Evolutionary conservation across 805 yeast genomes (phyloP).

Genomic region (Ogataea ramenticola): DNA sequence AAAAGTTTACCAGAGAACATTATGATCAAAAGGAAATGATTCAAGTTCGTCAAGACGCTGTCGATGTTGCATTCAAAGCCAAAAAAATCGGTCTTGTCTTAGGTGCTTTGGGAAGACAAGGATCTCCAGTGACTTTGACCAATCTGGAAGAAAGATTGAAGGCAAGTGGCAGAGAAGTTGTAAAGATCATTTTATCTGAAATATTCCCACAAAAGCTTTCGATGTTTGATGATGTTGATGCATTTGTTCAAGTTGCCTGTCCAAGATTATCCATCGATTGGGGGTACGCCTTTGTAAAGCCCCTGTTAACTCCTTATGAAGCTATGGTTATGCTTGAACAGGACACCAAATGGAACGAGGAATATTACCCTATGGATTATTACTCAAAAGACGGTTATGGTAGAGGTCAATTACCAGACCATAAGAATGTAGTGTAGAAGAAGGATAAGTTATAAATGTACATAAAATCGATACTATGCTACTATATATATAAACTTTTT

Average conservation of each 20-base stretch:
- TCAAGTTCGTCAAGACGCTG: conserved; percentile 65
- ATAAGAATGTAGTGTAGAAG: conserved; percentile 8
- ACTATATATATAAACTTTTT: conserved; percentile 1
- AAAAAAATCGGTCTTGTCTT: conserved; percentile 74
- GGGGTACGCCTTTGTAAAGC: conserved; percentile 96
- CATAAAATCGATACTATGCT: background rate
- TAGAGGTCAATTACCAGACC: conserved; percentile 66
- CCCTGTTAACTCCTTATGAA: conserved; percentile 91
- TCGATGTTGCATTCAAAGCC: conserved; percentile 51
- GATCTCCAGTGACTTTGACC: conserved; percentile 70
- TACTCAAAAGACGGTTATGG: conserved; percentile 89
- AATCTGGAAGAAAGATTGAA: conserved; percentile 51
- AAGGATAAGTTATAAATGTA: background rate
- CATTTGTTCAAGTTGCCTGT: conserved; percentile 95
- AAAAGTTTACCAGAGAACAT: conserved; percentile 82
- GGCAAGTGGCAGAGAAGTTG: conserved; percentile 55
- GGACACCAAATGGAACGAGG: conserved; percentile 57
- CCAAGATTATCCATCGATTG: conserved; percentile 95
- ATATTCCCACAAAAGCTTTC: conserved; percentile 90
- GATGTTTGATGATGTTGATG: conserved; percentile 89
- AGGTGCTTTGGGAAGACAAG: conserved; percentile 95
- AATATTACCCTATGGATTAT: conserved; percentile 92
- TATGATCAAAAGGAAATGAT: conserved; percentile 85
- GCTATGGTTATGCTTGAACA: conserved; percentile 82
- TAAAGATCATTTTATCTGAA: conserved; percentile 81